Conservation (phyloP, 78 protist species). For the Planoprotostelium fungivorum region DNA sequence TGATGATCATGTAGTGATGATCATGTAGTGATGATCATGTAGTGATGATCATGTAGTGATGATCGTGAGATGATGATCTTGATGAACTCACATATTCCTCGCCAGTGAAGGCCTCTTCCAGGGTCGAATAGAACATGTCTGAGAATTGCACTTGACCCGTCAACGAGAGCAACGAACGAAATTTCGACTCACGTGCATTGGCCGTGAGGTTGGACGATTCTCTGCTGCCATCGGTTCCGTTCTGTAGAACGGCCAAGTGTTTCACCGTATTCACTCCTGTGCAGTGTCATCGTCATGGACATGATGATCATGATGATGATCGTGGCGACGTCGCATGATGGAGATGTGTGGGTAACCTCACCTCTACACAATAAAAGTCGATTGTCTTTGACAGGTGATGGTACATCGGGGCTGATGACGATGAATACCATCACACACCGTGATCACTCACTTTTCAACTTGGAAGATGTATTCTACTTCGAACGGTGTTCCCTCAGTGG, state of each 20-base stretch:
- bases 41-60: too few species aligned
- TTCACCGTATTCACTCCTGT: background rate
- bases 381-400: background rate
- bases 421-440: background rate
- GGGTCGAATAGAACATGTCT: background rate
- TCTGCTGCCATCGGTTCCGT: background rate
- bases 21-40: too few species aligned
- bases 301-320: too few species aligned
- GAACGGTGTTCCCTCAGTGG: background rate
- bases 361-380: background rate
- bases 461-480: background rate
- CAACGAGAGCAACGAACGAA: background rate
- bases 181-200: background rate
- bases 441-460: background rate
- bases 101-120: background rate
- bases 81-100: too few species aligned
- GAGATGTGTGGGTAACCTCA: too few species aligned
- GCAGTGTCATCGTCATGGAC: background rate
- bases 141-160: background rate
- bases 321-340: too few species aligned
- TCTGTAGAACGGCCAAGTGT: background rate
- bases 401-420: background rate
- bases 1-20: too few species aligned
- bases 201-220: background rate
- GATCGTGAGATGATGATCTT: too few species aligned